These are phyloP conservation scores for Pichia phayaonensis DNA, from an alignment of 805 yeast species.

Conservation along the genomic window DNA sequence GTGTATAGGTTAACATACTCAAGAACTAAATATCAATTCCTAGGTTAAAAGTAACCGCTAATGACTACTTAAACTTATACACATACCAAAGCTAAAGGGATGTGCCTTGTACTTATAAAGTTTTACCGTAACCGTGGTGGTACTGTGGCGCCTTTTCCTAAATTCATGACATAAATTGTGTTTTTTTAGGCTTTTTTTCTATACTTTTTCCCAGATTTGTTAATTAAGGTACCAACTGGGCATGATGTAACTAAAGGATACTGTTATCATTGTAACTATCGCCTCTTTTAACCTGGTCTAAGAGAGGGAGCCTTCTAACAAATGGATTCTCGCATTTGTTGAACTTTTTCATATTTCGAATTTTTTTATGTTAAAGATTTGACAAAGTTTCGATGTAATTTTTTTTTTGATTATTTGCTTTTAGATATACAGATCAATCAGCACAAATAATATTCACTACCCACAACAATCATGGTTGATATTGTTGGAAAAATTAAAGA, in stretches of 20 bases:
- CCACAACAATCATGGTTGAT: slow-evolving; percentile 23
- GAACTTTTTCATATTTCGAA: not conserved
- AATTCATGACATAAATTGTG: too few relatives aligned
- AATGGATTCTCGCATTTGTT: not conserved
- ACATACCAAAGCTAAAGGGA: not conserved
- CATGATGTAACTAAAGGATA: too few relatives aligned
- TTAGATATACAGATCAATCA: not conserved
- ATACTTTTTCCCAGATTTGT: too few relatives aligned
- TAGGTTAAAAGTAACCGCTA: too few relatives aligned
- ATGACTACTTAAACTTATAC: too few relatives aligned
- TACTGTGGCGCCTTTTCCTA: not conserved
- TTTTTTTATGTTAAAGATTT: not conserved
- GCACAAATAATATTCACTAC: not conserved
- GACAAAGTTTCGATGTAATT: not conserved
- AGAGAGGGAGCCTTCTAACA: too few relatives aligned
- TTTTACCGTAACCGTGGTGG: not conserved
- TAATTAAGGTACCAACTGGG: too few relatives aligned
- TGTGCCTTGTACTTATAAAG: not conserved
- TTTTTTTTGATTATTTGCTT: not conserved
- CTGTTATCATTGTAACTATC: too few relatives aligned
- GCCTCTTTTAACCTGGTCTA: too few relatives aligned
- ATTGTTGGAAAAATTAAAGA: slow-evolving; percentile 67
- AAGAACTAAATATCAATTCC: not conserved
- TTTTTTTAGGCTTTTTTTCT: too few relatives aligned
- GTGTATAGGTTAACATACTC: not conserved